Base-by-base conservation (phyloP, 2,329 filamentous ascomycete species). In the Ascochyta viciae-villosae region DNA sequence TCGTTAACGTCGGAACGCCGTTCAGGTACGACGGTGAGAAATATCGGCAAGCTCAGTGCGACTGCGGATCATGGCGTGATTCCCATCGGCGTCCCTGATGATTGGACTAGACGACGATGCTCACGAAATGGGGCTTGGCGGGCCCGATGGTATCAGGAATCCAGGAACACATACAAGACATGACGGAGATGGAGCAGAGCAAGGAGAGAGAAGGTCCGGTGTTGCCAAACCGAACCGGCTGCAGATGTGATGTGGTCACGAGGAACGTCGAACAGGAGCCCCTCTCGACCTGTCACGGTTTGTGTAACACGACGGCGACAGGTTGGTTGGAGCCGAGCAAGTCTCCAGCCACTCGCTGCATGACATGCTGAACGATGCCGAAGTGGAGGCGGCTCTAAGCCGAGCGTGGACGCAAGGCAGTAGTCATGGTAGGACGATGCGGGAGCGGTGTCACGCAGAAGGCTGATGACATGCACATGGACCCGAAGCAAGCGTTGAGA, bases 371-470 rank as follows among this genome's bases (percentile, higher is more conserved):
- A 45, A 60, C 51, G 54, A 48, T 49, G 42, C 37, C 48, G 62
- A 62, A 66, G 64, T 64, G 62, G 60, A 53, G 54, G 29, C 60
- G 43, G 37, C 40, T 47, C 60, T 47, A 62, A 62, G 45, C 50
- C 61, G 57, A 62, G 62, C 26, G 48, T 45, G 47, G 65, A 71
- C 46, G 68, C 68, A 72, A 72, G 70, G 63, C 66, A 64, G 52
- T 59, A 60, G 51, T 55, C 60, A 43, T 42, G 54, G 67, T 63
- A 54, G 55, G 53, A 70, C 64, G 50, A 44, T 59, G 62, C 60
- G 63, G 63, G 61, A 64, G 61, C 56, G 43, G 61, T 67, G 69
- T 63, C 60, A 62, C 63, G 62, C 64, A 65, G 59, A 63, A 60
- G 46, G 63, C 64, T 62, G 57, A 66, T 66, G 63, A 60, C 65